A percentile compares a stretch with the other conserved stretches of the same genome.
Conservation (phyloP, 345 rosid species). For the Gossypium mustelinum region DNA sequence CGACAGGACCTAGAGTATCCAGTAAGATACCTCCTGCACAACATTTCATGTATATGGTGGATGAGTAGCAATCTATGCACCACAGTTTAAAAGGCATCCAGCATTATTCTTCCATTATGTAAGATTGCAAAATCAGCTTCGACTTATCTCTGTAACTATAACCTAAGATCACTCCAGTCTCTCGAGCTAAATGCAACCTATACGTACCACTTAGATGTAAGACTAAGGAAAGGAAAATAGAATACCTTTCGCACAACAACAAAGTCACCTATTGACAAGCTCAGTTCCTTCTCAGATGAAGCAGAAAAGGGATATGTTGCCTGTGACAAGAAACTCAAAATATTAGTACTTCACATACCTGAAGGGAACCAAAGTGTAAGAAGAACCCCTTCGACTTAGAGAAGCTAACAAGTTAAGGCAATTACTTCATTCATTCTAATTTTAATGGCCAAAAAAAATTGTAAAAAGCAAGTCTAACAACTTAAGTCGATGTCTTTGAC, state of each 20-base stretch:
- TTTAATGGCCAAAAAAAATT: background rate
- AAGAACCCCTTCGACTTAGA: background rate
- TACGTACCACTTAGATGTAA: background rate
- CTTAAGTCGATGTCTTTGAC: background rate
- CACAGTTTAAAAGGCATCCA: background rate
- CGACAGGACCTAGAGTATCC: background rate
- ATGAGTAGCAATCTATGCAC: constrained; percentile 7
- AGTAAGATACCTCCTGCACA: background rate
- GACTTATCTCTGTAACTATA: background rate
- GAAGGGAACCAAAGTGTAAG: background rate
- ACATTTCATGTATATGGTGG: background rate
- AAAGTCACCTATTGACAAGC: constrained; percentile 76
- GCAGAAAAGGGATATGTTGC: constrained; percentile 63
- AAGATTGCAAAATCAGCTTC: background rate
- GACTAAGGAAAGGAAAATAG: constrained; percentile 10
- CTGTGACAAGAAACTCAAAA: constrained; percentile 38
- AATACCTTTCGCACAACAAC: constrained; percentile 85
- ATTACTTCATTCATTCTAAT: constrained; percentile 5
- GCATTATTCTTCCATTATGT: background rate
- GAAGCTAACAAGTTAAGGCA: background rate
- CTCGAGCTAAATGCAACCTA: constrained; percentile 7
- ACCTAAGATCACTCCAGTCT: constrained; percentile 2
- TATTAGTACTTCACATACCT: constrained; percentile 2
- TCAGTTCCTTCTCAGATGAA: constrained; percentile 83
- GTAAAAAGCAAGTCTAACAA: background rate